Base-by-base conservation (phyloP, 2,329 filamentous ascomycete genomes). In the Calcarisporium arbuscula region DNA sequence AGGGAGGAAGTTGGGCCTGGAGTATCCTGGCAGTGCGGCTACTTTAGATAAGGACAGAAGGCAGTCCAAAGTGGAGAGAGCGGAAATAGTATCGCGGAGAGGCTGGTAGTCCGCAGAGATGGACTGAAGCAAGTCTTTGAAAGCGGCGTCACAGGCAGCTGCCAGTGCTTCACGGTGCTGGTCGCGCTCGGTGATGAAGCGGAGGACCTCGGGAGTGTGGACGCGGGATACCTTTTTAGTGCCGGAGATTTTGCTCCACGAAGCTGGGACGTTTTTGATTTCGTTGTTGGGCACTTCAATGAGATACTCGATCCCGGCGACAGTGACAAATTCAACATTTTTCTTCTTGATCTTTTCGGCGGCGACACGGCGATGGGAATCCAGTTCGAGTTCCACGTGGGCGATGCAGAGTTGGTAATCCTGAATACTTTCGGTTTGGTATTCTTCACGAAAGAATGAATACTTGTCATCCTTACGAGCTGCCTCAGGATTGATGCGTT, bases 91-190 rank as follows among this genome's bases (percentile, higher is more conserved):
- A 52, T 96, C 92, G 19, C 92, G 85, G 44, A 96, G 80, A 4
- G 81, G 74, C 54, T 94, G 88, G 57, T 98, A 98, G 45, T 87
- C 80, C n/a, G 76, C 67, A 8, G 85, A 79, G 31, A 98, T 84
- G 22, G 82, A 74, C 4, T 68, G 58, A 8, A 96, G 74, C 5
- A 96, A 71, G 11, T 70, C 65, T 5, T 65, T 64, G 60, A 92
- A 98, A 5, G 90, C 90, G 19, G 70, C 67, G 51, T 96, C 89
- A 57, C 92, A 98, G 27, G 90, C 89, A 8, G 88, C 88, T 3
- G 88, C 87, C 10, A 98, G 76, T 3, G 86, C 82, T 60, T 98
- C 92, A 53, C 90, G 94, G 62, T 95, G 85, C 51, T 95, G 90
- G 56, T 96, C 92, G 28, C 92, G 79, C 60, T 95, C 88, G 27